Conservation (phyloP, 1,284 basidiomycete species). For the Inonotus obliquus region DNA sequence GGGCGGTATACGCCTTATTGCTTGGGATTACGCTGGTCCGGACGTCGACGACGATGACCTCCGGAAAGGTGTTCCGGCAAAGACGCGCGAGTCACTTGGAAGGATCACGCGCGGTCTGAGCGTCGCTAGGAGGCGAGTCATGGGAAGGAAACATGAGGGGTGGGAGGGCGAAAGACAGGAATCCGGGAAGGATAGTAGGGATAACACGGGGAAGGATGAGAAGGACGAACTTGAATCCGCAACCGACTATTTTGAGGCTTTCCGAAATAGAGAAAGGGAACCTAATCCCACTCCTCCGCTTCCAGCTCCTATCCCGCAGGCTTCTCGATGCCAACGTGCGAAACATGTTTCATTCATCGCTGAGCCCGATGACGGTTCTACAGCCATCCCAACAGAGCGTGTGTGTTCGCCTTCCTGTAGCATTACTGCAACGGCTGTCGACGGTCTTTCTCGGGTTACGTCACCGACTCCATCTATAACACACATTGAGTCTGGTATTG, state of each 20-base stretch:
- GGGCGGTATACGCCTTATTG: slow-evolving; percentile 48
- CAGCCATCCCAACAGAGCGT: slow-evolving; percentile 23
- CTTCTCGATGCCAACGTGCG: background rate
- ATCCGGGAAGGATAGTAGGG: background rate
- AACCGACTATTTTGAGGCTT: background rate
- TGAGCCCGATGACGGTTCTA: slow-evolving; percentile 20
- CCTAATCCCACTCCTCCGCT: background rate
- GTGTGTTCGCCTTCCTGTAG: slow-evolving; percentile 26
- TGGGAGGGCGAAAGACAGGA: background rate
- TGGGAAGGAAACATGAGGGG: background rate
- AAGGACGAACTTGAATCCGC: background rate
- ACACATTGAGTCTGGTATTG: background rate
- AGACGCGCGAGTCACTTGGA: slow-evolving; percentile 13
- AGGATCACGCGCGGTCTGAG: background rate
- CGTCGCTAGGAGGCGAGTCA: background rate
- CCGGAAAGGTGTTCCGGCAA: slow-evolving; percentile 23
- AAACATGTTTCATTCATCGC: slow-evolving; percentile 29
- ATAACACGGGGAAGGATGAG: background rate
- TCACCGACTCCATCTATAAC: slow-evolving; percentile 25
- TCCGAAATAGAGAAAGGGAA: background rate
- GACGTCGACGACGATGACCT: slow-evolving; percentile 54
- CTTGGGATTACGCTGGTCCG: slow-evolving; percentile 57
- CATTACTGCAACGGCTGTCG: slow-evolving; percentile 20
- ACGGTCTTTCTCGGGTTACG: slow-evolving; percentile 21
- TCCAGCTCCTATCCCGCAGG: background rate